Evolutionary conservation across 345 rosid species (phyloP), one percentile per base, ranked within the genome.

Genomic region (Pelargonium nanum): DNA sequence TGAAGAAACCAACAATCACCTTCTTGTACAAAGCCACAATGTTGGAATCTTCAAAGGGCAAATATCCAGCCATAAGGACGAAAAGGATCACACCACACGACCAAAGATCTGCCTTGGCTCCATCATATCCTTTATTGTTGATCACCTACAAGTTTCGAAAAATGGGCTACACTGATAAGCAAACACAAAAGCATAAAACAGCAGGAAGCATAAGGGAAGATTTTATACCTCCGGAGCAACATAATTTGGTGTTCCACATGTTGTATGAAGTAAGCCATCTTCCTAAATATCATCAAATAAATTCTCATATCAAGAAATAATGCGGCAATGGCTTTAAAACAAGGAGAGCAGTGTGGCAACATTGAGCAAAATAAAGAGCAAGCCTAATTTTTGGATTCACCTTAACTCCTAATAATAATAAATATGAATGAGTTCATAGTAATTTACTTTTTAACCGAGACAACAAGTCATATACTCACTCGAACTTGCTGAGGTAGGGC

Each of bases 401-500:
- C 34, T 3, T 28, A 28, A 28, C 34, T 28, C 8, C 34, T 28
- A 3, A 28, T 28, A 28, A 3, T 28, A 28, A 3, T 3, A 3
- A 28, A n/a, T n/a, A n/a, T n/a, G 34, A 28, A 28, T 8, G 34
- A 28, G 34, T 28, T 28, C 34, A 28, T 28, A 8, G 52, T 48
- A 9, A 48, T 2, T 5, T 48, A 15, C 22, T n/a, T 48, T 23
- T 30, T 52, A 19, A 6, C 6, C 5, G 13, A 24, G 55, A 24
- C n/a, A 66, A 19, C 60, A 24, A 65, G 62, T 66, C 16, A 40
- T 53, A 53, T 34, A 68, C 96, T 84, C 66, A 93, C 97, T 63
- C 96, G 86, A 76, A 94, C 95, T 90, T 94, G 99, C 70, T 94
- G 99, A 70, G 97, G 97, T 24, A 94, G 74, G 34, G 99, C 99